Base-by-base conservation (phyloP, 2,329 filamentous ascomycete genomes). In the Cladosporium oxysporum region DNA sequence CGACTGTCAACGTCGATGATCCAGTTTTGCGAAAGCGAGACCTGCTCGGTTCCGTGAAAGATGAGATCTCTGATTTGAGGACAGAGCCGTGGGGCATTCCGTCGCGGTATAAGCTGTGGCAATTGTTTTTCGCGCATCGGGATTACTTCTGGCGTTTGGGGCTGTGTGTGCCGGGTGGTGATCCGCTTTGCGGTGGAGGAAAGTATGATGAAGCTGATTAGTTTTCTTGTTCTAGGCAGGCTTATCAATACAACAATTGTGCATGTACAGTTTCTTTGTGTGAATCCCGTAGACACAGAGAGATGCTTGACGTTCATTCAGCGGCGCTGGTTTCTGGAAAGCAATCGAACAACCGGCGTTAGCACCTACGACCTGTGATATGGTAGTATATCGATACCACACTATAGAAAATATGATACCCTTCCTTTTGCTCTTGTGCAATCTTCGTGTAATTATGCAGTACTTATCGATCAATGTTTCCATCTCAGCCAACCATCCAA, bases 71-170 rank as follows among this genome's bases (percentile, higher is more conserved):
- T 73, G 77, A 79, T 41, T 72, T 76, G 2, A 65, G 64, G 11
- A 69, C 68, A 7, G 72, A 75, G 58, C 68, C 73, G 12, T 76
- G 74, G 73, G 71, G 71, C 10, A 78, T 84, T 18, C 83, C 79
- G n/a, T 78, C 78, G 77, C 85, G 78, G 77, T 93, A 85, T 72
- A 91, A 90, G 77, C 84, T 96, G n/a, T 97, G 94, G 92, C 88
- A 97, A 79, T 81, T 97, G 8, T 90, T 98, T 75, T 96, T 96
- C 78, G 91, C 93, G 1, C 95, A 99, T 79, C 83, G 95, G 47
- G 95, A 99, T 80, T 99, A 99, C 78, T 98, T 99, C 79, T 96
- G 92, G 91, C 85, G 95, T 65, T 78, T 99, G 62, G 95, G 95
- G 0, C 81, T 98, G 35, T 99, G 95, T 79, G 83, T 97, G 2